A percentile compares a stretch with the other conserved stretches of the same genome.
Conservation (phyloP, 2,329 filamentous ascomycete genomes). For the Xylariomycetidae sp. region DNA sequence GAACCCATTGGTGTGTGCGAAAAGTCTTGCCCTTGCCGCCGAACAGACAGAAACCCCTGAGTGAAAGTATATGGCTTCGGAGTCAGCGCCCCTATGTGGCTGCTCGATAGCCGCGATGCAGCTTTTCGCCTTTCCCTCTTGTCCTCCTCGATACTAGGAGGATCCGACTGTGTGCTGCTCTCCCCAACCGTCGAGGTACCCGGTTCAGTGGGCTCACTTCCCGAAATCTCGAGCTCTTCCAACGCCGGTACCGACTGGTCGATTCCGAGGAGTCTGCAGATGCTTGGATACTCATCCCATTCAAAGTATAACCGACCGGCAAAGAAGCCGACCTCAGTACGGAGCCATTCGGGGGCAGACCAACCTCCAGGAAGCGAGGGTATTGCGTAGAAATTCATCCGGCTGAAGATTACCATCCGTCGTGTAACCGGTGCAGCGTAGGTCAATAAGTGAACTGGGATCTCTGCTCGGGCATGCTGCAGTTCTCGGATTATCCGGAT, state of each 20-base stretch:
- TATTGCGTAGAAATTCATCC: conserved; percentile 46
- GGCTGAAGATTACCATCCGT: conserved; percentile 56
- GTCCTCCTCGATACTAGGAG: conserved; percentile 2
- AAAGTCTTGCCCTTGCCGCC: conserved; percentile 55
- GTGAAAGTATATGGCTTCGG: conserved; percentile 40
- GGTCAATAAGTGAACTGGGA: conserved; percentile 40
- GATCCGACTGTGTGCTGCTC: conserved; percentile 3
- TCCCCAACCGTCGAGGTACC: too few species aligned
- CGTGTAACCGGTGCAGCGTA: conserved; percentile 59
- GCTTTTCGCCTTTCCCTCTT: neutral
- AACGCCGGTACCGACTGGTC: conserved; percentile 8
- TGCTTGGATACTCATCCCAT: conserved; percentile 37
- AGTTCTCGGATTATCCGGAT: conserved; percentile 37
- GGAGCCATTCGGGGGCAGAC: conserved; percentile 47
- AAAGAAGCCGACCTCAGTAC: conserved; percentile 55
- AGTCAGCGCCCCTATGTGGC: conserved; percentile 19
- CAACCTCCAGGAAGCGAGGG: conserved; percentile 39
- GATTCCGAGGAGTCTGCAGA: conserved; percentile 31
- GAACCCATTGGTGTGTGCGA: conserved; percentile 56
- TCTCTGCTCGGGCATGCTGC: neutral
- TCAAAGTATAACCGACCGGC: conserved; percentile 58
- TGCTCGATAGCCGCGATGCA: conserved; percentile 1
- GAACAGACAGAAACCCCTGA: conserved; percentile 50
- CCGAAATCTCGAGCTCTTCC: conserved; percentile 11
- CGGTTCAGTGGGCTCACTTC: conserved; percentile 10